phyloP scores from a whole-genome alignment of 75 land plant species.

The Cryptomeria japonica region DNA sequence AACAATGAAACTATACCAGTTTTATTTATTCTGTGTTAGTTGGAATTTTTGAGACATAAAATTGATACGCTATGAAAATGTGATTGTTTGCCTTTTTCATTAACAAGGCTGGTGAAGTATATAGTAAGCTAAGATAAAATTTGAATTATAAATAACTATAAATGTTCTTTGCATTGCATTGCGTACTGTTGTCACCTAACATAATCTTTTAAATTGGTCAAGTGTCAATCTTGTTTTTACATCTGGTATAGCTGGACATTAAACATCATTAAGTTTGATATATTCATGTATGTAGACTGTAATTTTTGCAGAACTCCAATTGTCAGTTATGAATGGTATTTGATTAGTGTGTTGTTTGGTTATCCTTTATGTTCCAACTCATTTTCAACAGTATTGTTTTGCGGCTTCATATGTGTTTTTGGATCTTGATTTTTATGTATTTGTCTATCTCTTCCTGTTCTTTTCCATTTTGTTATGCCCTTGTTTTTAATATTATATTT shows the following conservation, averaged over 20 bases:
- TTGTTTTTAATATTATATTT: not conserved
- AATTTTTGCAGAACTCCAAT: not conserved
- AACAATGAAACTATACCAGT: not conserved
- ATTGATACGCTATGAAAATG: not conserved
- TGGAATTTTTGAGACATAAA: not conserved
- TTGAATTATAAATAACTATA: not conserved
- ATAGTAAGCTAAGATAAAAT: not conserved
- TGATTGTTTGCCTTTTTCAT: not conserved
- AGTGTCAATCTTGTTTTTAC: not conserved
- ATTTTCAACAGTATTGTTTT: not conserved
- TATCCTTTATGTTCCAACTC: not conserved
- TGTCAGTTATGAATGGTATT: not conserved
- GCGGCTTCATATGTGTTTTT: not conserved
- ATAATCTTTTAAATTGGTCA: not conserved
- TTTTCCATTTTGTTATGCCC: not conserved
- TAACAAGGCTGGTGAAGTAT: not conserved
- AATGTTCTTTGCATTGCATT: not conserved
- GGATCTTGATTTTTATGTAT: not conserved
- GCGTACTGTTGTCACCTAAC: not conserved
- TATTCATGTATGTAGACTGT: not conserved
- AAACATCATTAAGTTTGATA: not conserved
- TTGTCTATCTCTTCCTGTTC: not conserved
- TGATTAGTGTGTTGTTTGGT: not conserved
- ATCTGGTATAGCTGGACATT: not conserved
- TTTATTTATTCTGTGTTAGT: not conserved